Evolutionary conservation across 2,329 filamentous ascomycete species (phyloP), one percentile per base, ranked within the genome.

Genomic region (Aspergillus sp.): DNA sequence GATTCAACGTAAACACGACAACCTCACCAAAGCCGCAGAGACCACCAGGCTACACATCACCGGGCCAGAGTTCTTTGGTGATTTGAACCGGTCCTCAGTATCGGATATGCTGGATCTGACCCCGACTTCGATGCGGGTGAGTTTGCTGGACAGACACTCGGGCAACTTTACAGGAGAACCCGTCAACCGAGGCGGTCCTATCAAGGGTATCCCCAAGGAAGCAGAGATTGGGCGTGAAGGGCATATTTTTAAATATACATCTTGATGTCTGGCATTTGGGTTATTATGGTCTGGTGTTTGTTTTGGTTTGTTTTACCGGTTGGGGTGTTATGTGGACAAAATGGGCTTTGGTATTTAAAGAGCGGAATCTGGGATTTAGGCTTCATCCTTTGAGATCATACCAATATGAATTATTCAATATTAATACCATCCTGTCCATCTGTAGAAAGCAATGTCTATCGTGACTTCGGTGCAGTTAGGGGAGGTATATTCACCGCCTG

Each of bases 21-120:
- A 88, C 51, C 75, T 97, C n/a, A 76, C 81, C 30, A 82, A 78
- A 27, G 88, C 90, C 1, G 76, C 89, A 9, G 76, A 83, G 48
- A 84, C 87, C 38, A 89, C 88, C 2, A 86, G 91, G 50, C 82
- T 84, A 54, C 87, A 95, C 59, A 85, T 95, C 39, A 83, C 83
- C 45, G 83, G 78, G 47, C 72, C 95, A 6, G 88, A 94, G 40
- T 94, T 90, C 61, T 95, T 91, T 85, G 90, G 86, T 59, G 88
- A 95, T 60, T 68, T 74, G 42, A 69, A 74, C 34, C 68, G 53
- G 8, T 39, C 42, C 9, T 51, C 56, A 19, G 44, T 40, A 12
- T 40, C 51, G 31, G 50, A 48, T 12, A 51, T 64, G 47, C 40
- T 62, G 34, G 54, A 62, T 45, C 46, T 66, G 42, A 65, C 60